phyloP scores from a whole-genome alignment of 768 basidiomycete species.

The Tylopilus subfusipes region DNA sequence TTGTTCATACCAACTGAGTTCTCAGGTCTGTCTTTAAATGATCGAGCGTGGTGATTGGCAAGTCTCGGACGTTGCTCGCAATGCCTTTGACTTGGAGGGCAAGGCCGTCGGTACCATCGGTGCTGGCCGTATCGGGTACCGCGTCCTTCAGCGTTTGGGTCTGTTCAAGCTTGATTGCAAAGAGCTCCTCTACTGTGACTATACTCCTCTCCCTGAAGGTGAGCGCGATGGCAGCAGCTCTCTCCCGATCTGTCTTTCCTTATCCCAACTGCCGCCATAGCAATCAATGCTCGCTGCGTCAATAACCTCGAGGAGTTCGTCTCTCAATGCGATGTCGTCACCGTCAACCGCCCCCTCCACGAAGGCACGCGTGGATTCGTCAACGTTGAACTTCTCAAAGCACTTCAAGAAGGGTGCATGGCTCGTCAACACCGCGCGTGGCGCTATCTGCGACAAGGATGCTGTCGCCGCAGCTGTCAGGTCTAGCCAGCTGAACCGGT shows the following conservation, averaged over 20 bases:
- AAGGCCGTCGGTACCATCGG: conserved; percentile 93
- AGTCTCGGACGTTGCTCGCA: conserved; percentile 77
- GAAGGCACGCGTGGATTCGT: conserved; percentile 78
- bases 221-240: not conserved
- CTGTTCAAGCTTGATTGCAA: conserved; percentile 91
- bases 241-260: not conserved
- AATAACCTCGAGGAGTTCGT: conserved; percentile 68
- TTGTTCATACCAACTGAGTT: not conserved
- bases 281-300: conserved; percentile 69
- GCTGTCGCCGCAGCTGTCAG: conserved; percentile 73
- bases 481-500: conserved; percentile 72
- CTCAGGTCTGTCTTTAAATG: conserved; percentile 45
- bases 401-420: conserved; percentile 92
- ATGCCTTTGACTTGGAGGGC: conserved; percentile 84
- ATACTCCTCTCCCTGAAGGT: conserved; percentile 67
- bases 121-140: conserved; percentile 79
- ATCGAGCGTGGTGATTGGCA: conserved; percentile 84
- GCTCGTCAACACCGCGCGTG: conserved; percentile 92
- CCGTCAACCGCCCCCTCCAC: conserved; percentile 87
- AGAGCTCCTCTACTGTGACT: conserved; percentile 89
- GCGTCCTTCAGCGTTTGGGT: conserved; percentile 72
- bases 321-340: conserved; percentile 69
- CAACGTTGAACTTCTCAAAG: conserved; percentile 74
- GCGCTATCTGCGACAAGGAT: conserved; percentile 85
- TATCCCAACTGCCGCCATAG: conserved; percentile 54